Percentiles rank a stretch among this genome's conserved stretches.
These are phyloP conservation scores for Fraxinus albicans DNA, from an alignment of 305 asterid species.

Conservation along the genomic window DNA sequence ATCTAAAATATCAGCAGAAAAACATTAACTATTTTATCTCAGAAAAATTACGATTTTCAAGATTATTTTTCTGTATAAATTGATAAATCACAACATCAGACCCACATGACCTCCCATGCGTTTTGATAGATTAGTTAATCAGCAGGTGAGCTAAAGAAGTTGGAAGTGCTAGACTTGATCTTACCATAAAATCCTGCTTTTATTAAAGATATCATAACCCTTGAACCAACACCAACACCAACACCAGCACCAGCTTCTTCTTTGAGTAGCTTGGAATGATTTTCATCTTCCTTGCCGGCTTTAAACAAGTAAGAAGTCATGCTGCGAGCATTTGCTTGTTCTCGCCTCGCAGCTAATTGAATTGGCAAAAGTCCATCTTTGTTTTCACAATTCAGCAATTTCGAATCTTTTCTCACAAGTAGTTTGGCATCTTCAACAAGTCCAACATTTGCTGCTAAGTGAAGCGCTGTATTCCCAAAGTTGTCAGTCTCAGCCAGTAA, in stretches of 20 bases:
- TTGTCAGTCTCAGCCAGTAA: too few species aligned
- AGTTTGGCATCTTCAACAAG: too few species aligned
- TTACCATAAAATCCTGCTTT: constrained; percentile 24
- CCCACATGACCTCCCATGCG: not conserved
- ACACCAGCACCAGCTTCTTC: constrained; percentile 16
- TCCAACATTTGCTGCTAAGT: too few species aligned
- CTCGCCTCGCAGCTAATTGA: constrained; percentile 9
- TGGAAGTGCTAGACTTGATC: not conserved
- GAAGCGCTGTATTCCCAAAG: too few species aligned
- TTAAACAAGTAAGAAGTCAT: constrained; percentile 24
- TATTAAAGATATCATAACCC: constrained; percentile 10
- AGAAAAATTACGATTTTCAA: too few species aligned
- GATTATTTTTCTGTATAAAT: too few species aligned
- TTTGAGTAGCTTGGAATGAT: constrained; percentile 3
- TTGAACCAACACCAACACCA: constrained; percentile 9
- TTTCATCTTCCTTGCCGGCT: constrained; percentile 10
- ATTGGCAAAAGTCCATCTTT: constrained; percentile 16
- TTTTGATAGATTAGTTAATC: too few species aligned
- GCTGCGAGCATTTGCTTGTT: not conserved
- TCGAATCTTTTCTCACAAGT: too few species aligned
- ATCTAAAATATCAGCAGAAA: constrained; percentile 13
- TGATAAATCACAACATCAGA: not conserved
- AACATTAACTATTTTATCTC: too few species aligned
- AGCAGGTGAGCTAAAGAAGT: too few species aligned
- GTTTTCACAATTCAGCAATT: too few species aligned